Conservation (phyloP, 352 stramenopile species). For the Pythium aphanidermatum region DNA sequence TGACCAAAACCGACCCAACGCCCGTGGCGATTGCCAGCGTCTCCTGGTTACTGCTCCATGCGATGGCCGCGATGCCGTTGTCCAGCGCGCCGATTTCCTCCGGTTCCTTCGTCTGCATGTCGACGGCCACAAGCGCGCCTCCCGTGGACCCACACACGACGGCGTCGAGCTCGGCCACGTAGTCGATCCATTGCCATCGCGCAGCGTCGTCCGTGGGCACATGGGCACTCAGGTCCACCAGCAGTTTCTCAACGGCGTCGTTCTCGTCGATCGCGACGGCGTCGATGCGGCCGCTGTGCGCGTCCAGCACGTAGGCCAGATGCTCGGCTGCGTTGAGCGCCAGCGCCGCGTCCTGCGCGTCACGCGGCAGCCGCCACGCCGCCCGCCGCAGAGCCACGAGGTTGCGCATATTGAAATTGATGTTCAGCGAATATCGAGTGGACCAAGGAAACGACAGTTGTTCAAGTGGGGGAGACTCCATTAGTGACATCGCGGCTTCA, state of each 20-base stretch:
- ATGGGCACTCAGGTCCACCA: conserved; percentile 27
- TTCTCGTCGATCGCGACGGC: conserved; percentile 15
- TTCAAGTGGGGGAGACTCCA: neutral
- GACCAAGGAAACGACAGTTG: neutral
- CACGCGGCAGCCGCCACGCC: conserved; percentile 27
- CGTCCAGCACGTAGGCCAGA: conserved; percentile 16
- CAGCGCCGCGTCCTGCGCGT: conserved; percentile 1
- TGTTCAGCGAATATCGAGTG: neutral
- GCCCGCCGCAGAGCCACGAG: conserved; percentile 45
- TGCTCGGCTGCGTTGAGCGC: conserved; percentile 29
- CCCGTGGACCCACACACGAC: conserved; percentile 48
- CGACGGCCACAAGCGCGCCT: conserved; percentile 42
- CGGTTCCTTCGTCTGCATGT: conserved; percentile 34
- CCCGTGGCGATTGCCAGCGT: conserved; percentile 59
- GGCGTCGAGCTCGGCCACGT: conserved; percentile 49
- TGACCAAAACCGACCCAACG: conserved; percentile 51
- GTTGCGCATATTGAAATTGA: too few species aligned
- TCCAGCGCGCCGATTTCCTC: conserved; percentile 69
- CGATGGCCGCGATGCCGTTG: conserved; percentile 48
- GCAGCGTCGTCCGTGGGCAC: conserved; percentile 11
- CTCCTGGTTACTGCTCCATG: conserved; percentile 69
- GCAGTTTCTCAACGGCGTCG: conserved; percentile 20
- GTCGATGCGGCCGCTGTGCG: conserved; percentile 14
- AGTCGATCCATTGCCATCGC: conserved; percentile 58
- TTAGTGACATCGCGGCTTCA: conserved; percentile 11